Evolutionary conservation across 2,329 filamentous ascomycete species (phyloP).

Genomic region (Daldinia eschscholtzii): DNA sequence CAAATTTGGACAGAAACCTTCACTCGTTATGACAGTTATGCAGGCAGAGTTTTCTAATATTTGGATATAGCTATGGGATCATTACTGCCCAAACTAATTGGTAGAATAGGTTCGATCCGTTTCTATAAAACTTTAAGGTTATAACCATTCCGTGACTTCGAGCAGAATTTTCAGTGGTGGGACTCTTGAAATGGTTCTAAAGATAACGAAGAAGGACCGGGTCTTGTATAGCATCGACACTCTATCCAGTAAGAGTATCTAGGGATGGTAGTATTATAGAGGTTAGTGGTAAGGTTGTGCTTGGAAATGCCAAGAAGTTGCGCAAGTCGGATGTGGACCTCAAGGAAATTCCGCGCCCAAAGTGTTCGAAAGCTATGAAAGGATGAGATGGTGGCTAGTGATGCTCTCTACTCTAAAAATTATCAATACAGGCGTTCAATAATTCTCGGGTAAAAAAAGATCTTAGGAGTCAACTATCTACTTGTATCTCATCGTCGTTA

Average conservation of each 20-base stretch:
- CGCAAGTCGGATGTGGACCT: slow-evolving; percentile 27
- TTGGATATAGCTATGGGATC: slow-evolving; percentile 58
- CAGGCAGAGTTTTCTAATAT: slow-evolving; percentile 31
- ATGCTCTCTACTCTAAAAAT: not conserved
- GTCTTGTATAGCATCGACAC: slow-evolving; percentile 71
- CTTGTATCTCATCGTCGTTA: not conserved
- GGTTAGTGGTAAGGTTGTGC: slow-evolving; percentile 54
- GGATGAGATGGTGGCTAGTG: not conserved
- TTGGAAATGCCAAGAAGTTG: slow-evolving; percentile 32
- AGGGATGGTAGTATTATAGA: slow-evolving; percentile 62
- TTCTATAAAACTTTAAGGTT: not conserved
- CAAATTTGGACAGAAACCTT: no score
- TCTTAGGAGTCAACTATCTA: not conserved
- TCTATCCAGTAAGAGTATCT: slow-evolving; percentile 65
- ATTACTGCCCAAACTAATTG: slow-evolving; percentile 67
- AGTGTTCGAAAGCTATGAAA: not conserved
- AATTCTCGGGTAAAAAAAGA: not conserved
- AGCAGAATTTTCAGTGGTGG: slow-evolving; percentile 64
- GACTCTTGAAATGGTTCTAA: slow-evolving; percentile 31
- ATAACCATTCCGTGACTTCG: slow-evolving; percentile 60
- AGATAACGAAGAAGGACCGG: slow-evolving; percentile 61
- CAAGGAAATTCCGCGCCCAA: slow-evolving; percentile 20
- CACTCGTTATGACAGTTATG: no score
- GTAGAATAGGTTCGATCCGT: slow-evolving; percentile 54
- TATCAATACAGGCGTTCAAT: not conserved